Conservation (phyloP, 2,329 filamentous ascomycete species). For the Thermothelomyces thermophilus region DNA sequence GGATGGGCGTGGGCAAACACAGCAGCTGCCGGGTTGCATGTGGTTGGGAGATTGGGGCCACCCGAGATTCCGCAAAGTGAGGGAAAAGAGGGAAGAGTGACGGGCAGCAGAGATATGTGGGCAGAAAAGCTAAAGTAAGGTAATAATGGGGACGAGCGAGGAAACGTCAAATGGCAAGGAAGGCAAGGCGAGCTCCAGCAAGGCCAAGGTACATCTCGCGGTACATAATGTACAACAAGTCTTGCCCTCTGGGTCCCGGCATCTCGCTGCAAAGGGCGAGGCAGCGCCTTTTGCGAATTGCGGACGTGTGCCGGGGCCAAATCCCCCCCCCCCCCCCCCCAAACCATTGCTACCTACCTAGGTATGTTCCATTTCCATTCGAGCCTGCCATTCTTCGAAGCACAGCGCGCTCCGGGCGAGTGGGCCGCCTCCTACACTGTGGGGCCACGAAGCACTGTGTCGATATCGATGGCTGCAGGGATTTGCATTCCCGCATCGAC, state of each 20-base stretch:
- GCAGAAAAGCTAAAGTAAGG: constrained; percentile 17
- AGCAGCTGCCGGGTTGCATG: constrained; percentile 9
- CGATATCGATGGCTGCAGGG: constrained; percentile 24
- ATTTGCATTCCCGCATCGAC: constrained; percentile 23
- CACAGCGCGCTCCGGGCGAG: constrained; percentile 14
- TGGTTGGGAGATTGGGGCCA: not conserved
- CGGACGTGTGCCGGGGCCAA: constrained; percentile 2
- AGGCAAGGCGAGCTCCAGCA: constrained; percentile 10
- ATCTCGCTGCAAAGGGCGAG: constrained; percentile 10
- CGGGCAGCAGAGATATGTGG: constrained; percentile 22
- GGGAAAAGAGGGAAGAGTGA: constrained; percentile 17
- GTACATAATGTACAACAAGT: not conserved
- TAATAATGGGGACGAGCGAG: constrained; percentile 26
- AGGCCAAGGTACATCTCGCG: not conserved
- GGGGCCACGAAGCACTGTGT: constrained; percentile 17
- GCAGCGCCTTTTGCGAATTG: constrained; percentile 14
- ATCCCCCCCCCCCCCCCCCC: too few relatives aligned
- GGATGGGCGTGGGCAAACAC: constrained; percentile 10
- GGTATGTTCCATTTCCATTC: constrained; percentile 3
- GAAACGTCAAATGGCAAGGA: constrained; percentile 26
- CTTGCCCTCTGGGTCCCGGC: constrained; percentile 10
- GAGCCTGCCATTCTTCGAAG: not conserved
- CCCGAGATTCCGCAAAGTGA: constrained; percentile 6
- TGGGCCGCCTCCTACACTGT: constrained; percentile 18
- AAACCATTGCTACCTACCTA: too few relatives aligned